phyloP scores from a whole-genome alignment of 352 stramenopile species.

The Phytophthora sojae region DNA sequence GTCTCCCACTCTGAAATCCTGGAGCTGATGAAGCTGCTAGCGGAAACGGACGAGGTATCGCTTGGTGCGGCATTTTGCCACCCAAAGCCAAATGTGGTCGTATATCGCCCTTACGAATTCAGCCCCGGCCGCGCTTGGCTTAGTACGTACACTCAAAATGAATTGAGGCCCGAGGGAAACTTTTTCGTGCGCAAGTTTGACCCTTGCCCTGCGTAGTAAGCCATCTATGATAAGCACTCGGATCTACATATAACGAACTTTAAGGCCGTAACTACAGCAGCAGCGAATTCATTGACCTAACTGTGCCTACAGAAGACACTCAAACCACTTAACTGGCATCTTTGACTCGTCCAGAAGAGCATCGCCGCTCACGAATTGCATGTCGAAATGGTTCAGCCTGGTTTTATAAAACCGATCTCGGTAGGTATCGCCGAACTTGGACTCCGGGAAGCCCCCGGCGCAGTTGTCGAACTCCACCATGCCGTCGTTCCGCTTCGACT shows the following conservation, averaged over 20 bases:
- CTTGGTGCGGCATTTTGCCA: constrained; percentile 1
- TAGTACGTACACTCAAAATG: background rate
- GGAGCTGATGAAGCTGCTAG: background rate
- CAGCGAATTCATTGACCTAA: no score
- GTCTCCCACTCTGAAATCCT: background rate
- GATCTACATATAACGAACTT: no score
- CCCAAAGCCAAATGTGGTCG: background rate
- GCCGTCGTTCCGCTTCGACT: constrained; percentile 34
- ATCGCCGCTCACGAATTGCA: constrained; percentile 55
- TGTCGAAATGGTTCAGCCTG: constrained; percentile 64
- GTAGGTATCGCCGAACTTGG: constrained; percentile 47
- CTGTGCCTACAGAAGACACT: constrained; percentile 50
- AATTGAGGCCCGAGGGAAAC: background rate
- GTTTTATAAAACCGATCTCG: constrained; percentile 51
- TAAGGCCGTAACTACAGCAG: no score
- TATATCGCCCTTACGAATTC: background rate
- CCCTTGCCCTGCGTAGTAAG: no score
- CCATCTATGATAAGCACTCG: no score
- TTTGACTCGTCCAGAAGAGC: constrained; percentile 43
- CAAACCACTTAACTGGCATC: constrained; percentile 69
- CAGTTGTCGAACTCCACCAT: constrained; percentile 39
- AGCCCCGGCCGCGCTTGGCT: background rate
- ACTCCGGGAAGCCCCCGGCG: constrained; percentile 29
- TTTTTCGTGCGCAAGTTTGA: no score
- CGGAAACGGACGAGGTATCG: background rate